These are phyloP conservation scores for Quercus lobata DNA, from an alignment of 331 rosid species.

Conservation along the genomic window DNA sequence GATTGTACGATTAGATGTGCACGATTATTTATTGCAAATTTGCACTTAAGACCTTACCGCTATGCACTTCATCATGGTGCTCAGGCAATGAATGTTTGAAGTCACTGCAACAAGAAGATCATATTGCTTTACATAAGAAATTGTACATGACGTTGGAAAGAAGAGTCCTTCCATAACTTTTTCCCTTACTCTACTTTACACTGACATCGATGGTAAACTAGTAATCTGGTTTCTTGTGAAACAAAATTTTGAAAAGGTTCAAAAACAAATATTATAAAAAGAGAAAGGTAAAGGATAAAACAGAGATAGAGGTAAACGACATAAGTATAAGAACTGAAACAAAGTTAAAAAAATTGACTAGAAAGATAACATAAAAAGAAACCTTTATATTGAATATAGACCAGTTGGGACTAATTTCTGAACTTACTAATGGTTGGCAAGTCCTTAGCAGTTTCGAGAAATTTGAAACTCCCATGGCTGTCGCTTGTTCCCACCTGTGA, in stretches of 20 bases:
- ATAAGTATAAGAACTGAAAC: not conserved
- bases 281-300: not conserved
- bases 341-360: not conserved
- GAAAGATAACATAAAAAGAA: not conserved
- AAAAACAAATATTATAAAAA: not conserved
- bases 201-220: not conserved
- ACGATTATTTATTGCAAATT: not conserved
- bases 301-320: not conserved
- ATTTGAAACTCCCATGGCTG: constrained; percentile 53
- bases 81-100: constrained; percentile 71
- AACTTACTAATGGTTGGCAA: constrained; percentile 95
- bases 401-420: not conserved
- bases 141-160: not conserved
- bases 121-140: constrained; percentile 26
- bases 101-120: constrained; percentile 56
- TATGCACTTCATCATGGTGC: constrained; percentile 95
- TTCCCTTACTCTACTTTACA: not conserved
- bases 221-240: not conserved
- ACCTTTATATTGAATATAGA: not conserved
- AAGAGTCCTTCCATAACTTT: not conserved
- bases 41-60: constrained; percentile 56
- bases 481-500: constrained; percentile 61
- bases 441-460: constrained; percentile 84
- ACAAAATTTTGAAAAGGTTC: not conserved
- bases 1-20: not conserved